Conservation (phyloP, 2,329 filamentous ascomycete species). For the Trichocomaceae sp. region DNA sequence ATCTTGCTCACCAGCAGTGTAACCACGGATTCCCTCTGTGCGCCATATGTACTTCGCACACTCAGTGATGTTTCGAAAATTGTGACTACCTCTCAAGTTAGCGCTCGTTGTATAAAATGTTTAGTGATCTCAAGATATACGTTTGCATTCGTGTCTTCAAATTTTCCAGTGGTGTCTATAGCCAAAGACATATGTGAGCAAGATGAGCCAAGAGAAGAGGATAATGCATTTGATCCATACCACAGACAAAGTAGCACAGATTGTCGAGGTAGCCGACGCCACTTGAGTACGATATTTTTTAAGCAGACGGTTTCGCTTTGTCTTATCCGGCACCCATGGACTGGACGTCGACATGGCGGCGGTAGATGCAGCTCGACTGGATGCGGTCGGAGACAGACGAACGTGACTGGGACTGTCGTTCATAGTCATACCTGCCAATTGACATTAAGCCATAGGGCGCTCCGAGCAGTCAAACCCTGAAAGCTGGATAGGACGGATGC, state of each 20-base stretch:
- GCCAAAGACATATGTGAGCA: not conserved
- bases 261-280: constrained; percentile 39
- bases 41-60: constrained; percentile 42
- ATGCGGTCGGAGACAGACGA: constrained; percentile 28
- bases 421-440: constrained; percentile 31
- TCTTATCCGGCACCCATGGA: constrained; percentile 33
- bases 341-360: constrained; percentile 25
- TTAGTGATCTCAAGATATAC: constrained; percentile 24
- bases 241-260: constrained; percentile 41
- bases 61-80: constrained; percentile 39
- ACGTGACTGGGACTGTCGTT: constrained; percentile 38
- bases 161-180: constrained; percentile 43
- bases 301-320: constrained; percentile 37
- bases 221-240: constrained; percentile 24
- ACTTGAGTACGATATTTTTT: constrained; percentile 44
- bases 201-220: constrained; percentile 13
- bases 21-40: constrained; percentile 42
- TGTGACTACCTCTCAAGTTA: constrained; percentile 28
- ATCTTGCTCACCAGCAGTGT: constrained; percentile 37
- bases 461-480: not conserved
- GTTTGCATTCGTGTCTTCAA: constrained; percentile 47
- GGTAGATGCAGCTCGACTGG: constrained; percentile 29
- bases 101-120: not conserved
- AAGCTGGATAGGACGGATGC: not conserved
- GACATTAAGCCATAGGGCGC: constrained; percentile 10